Evolutionary conservation across 1,284 basidiomycete genomes (phyloP).

Genomic region (Rhodotorula sp.): DNA sequence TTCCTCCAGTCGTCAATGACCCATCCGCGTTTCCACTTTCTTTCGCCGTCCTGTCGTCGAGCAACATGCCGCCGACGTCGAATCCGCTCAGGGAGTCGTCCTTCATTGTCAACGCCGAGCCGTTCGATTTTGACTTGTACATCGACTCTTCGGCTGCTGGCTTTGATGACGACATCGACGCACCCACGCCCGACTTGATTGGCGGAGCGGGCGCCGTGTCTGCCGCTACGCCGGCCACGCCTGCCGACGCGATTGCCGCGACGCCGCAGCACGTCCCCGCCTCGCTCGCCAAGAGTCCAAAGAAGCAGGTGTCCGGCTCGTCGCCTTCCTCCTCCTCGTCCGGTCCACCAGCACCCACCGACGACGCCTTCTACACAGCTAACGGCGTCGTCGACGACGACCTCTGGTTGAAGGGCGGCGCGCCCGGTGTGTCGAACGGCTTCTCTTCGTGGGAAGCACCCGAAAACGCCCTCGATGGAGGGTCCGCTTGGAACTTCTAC

Average conservation of each 20-base stretch:
- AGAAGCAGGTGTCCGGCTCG: neutral
- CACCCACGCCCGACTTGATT: neutral
- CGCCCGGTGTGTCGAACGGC: neutral
- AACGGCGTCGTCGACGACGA: conserved; percentile 9
- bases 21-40: conserved; percentile 12
- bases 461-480: neutral
- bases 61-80: neutral
- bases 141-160: conserved; percentile 36
- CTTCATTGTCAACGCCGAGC: neutral
- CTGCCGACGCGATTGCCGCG: conserved; percentile 7
- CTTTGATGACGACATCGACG: conserved; percentile 25
- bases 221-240: conserved; percentile 15
- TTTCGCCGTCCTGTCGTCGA: conserved; percentile 15
- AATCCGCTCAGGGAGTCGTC: neutral
- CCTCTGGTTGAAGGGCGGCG: conserved; percentile 11
- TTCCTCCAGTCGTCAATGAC: conserved; percentile 26
- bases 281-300: neutral
- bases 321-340: neutral
- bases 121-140: conserved; percentile 31
- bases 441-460: conserved; percentile 3
- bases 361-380: neutral
- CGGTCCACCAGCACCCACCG: neutral
- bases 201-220: neutral
- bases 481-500: conserved; percentile 6
- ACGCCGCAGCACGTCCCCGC: neutral